phyloP scores from a whole-genome alignment of 805 yeast species.

The Candida taoyuanica region DNA sequence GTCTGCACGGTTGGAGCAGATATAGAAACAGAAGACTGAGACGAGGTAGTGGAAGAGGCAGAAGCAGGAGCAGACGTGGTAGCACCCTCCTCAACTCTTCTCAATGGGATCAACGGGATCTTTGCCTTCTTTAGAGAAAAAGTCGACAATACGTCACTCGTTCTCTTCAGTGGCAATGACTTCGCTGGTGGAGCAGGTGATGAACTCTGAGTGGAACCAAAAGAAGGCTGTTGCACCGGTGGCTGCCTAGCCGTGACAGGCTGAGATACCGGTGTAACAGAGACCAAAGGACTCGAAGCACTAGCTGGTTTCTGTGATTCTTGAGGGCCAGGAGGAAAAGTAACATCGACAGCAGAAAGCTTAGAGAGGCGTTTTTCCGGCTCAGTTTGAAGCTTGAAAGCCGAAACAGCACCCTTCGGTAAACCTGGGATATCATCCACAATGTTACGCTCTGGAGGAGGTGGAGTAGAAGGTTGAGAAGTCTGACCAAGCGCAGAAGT shows the following conservation, averaged over 20 bases:
- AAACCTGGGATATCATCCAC: conserved; percentile 22
- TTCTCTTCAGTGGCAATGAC: conserved; percentile 19
- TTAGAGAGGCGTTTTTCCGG: background rate
- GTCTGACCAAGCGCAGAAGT: conserved; percentile 15
- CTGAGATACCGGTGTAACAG: background rate
- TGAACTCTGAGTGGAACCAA: background rate
- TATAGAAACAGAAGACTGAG: too few species aligned
- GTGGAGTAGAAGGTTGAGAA: conserved; percentile 8
- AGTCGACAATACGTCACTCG: conserved; percentile 19
- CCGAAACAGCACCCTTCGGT: conserved; percentile 29
- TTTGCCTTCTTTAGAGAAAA: conserved; percentile 25
- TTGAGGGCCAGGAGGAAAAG: conserved; percentile 8
- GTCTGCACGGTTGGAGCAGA: too few species aligned
- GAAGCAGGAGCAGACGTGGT: background rate
- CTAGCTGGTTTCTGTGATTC: background rate
- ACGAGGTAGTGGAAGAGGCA: background rate
- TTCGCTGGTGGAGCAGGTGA: background rate
- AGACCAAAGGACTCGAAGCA: background rate
- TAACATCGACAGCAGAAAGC: conserved; percentile 9
- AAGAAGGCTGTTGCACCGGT: background rate
- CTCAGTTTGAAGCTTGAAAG: conserved; percentile 26
- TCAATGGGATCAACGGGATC: conserved; percentile 22
- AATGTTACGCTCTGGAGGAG: conserved; percentile 6
- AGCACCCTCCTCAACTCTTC: background rate
- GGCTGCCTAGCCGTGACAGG: background rate